phyloP scores from a whole-genome alignment of 345 rosid species.

The Camelina hispida region DNA sequence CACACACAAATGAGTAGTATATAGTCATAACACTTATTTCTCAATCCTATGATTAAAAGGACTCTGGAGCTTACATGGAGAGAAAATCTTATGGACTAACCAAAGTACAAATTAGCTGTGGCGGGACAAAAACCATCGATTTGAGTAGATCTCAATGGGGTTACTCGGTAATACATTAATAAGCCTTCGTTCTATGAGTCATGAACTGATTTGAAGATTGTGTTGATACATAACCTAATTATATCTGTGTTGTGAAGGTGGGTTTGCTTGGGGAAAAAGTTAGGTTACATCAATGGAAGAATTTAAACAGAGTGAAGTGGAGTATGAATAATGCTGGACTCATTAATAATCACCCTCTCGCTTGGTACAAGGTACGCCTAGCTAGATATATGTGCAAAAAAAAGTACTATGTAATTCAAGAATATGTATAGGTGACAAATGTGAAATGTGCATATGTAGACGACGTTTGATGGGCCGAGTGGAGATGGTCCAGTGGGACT shows the following conservation, averaged over 20 bases:
- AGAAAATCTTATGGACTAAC: conserved; percentile 57
- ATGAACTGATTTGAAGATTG: conserved; percentile 4
- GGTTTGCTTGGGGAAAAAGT: conserved; percentile 75
- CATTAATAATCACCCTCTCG: conserved; percentile 54
- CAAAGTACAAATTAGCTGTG: conserved; percentile 52
- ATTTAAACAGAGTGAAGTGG: conserved; percentile 58
- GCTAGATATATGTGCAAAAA: neutral
- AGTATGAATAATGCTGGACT: conserved; percentile 38
- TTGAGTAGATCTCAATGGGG: conserved; percentile 69
- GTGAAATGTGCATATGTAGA: conserved; percentile 44
- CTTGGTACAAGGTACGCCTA: conserved; percentile 82
- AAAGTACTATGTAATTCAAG: neutral
- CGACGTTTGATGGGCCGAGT: conserved; percentile 60
- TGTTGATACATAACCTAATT: conserved; percentile 16
- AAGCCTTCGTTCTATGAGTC: neutral
- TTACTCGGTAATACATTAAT: conserved; percentile 58
- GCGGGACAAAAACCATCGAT: conserved; percentile 40
- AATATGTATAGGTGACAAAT: conserved; percentile 1
- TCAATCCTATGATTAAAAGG: conserved; percentile 48
- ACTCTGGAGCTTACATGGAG: conserved; percentile 83
- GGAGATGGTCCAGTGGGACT: conserved; percentile 63
- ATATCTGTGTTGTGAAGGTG: conserved; percentile 48
- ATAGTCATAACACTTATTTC: neutral
- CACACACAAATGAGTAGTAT: neutral
- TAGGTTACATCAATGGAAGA: conserved; percentile 47